phyloP scores from a whole-genome alignment of 495 filamentous ascomycete genomes.

The Penicillium robsamsonii region DNA sequence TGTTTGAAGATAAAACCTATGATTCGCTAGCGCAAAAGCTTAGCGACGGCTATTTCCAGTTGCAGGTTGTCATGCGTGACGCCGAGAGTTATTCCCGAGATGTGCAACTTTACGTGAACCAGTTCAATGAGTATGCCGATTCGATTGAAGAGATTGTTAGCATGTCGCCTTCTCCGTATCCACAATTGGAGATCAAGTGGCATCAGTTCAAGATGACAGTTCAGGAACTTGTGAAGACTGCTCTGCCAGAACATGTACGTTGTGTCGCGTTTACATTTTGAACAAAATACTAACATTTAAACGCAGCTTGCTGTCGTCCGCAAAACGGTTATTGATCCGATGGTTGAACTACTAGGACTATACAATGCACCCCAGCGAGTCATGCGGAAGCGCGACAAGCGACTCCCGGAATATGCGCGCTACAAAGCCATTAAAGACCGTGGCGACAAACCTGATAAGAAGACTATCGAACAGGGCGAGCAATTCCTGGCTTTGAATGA shows the following conservation, averaged over 20 bases:
- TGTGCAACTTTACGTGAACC: slow-evolving; percentile 65
- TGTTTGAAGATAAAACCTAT: slow-evolving; percentile 77
- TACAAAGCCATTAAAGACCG: slow-evolving; percentile 73
- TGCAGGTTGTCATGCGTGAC: slow-evolving; percentile 88
- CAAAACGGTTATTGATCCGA: slow-evolving; percentile 82
- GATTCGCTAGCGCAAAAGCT: slow-evolving; percentile 72
- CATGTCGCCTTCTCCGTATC: slow-evolving; percentile 58
- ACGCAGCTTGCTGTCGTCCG: slow-evolving; percentile 67
- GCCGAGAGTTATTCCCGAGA: slow-evolving; percentile 81
- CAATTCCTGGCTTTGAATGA: slow-evolving; percentile 89
- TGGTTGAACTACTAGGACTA: slow-evolving; percentile 74
- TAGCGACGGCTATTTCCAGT: slow-evolving; percentile 79
- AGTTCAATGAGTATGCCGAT: slow-evolving; percentile 65
- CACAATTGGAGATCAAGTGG: slow-evolving; percentile 90
- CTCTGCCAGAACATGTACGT: slow-evolving; percentile 84
- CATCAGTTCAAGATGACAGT: slow-evolving; percentile 77
- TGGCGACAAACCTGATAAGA: slow-evolving; percentile 78
- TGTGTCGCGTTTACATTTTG: background rate
- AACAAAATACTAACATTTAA: slow-evolving; percentile 8
- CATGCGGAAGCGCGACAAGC: slow-evolving; percentile 90
- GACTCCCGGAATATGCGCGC: slow-evolving; percentile 81
- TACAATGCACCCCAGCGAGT: slow-evolving; percentile 78
- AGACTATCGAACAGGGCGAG: slow-evolving; percentile 75
- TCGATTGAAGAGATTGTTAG: slow-evolving; percentile 67
- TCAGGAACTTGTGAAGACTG: slow-evolving; percentile 73